These are phyloP conservation scores for Fusarium albidum DNA, from an alignment of 2,329 filamentous ascomycete genomes.

Conservation along the genomic window DNA sequence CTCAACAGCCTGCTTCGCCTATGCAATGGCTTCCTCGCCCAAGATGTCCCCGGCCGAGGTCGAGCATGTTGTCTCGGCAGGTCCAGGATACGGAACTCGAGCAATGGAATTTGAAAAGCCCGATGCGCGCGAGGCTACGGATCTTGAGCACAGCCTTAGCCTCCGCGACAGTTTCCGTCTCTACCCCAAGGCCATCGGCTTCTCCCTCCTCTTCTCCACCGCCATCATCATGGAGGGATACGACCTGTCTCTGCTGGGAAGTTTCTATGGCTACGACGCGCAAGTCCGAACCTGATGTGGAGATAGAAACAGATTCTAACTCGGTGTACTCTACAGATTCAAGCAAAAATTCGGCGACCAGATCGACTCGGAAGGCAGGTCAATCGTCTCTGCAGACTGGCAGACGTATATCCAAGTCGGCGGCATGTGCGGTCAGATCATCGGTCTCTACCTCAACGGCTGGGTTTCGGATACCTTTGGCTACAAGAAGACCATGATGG, in stretches of 20 bases:
- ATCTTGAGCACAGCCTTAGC: slow-evolving; percentile 49
- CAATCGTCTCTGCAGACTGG: slow-evolving; percentile 36
- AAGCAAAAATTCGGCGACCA: slow-evolving; percentile 58
- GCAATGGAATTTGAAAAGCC: slow-evolving; percentile 1
- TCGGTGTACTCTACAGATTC: slow-evolving; percentile 37
- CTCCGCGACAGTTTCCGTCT: slow-evolving; percentile 47
- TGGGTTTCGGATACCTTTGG: slow-evolving; percentile 68
- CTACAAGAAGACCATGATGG: slow-evolving; percentile 67
- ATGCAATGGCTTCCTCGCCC: background rate
- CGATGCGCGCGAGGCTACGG: slow-evolving; percentile 48
- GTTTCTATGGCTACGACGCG: slow-evolving; percentile 51
- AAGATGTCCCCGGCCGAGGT: background rate
- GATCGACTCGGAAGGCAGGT: slow-evolving; percentile 23
- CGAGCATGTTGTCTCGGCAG: background rate
- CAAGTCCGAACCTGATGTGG: slow-evolving; percentile 6
- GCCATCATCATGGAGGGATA: slow-evolving; percentile 53
- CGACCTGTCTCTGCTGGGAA: slow-evolving; percentile 51
- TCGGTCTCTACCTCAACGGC: slow-evolving; percentile 69
- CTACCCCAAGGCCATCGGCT: slow-evolving; percentile 53
- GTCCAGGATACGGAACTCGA: background rate
- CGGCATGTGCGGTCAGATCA: slow-evolving; percentile 64
- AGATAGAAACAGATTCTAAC: background rate
- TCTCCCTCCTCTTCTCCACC: slow-evolving; percentile 52
- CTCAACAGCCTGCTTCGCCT: too few species aligned
- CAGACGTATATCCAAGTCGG: slow-evolving; percentile 49